A percentile compares a stretch with the other conserved stretches of the same genome.
phyloP scores from a whole-genome alignment of 2,329 filamentous ascomycete species.

The Capronia americana region DNA sequence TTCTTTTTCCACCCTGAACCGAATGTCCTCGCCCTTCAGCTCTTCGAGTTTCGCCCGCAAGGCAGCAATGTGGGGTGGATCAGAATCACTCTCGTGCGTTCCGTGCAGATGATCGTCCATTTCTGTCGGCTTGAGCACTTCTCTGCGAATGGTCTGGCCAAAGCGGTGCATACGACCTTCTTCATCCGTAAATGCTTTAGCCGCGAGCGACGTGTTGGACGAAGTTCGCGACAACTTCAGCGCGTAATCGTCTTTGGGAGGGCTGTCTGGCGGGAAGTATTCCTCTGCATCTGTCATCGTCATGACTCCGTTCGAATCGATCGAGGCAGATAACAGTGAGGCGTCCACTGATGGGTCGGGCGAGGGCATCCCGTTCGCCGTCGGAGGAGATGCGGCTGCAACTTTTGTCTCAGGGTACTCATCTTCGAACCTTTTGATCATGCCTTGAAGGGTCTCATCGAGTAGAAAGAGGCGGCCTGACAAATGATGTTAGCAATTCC shows the following conservation, averaged over 20 bases:
- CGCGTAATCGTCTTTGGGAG: conserved; percentile 49
- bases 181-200: conserved; percentile 68
- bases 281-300: conserved; percentile 31
- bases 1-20: conserved; percentile 48
- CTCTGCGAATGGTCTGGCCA: conserved; percentile 69
- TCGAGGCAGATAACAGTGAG: conserved; percentile 29
- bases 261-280: conserved; percentile 46
- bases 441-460: conserved; percentile 83
- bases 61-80: conserved; percentile 53
- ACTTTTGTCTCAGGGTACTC: conserved; percentile 79
- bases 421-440: conserved; percentile 94
- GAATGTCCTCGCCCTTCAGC: conserved; percentile 51
- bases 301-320: conserved; percentile 27
- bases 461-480: conserved; percentile 82
- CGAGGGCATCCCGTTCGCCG: conserved; percentile 28
- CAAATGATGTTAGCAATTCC: conserved; percentile 40
- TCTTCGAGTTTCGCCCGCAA: conserved; percentile 53
- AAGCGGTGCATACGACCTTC: conserved; percentile 74
- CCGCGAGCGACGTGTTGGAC: conserved; percentile 72
- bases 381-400: conserved; percentile 33
- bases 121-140: conserved; percentile 61
- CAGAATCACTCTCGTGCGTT: conserved; percentile 46
- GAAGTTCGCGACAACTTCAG: conserved; percentile 64
- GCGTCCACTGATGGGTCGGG: conserved; percentile 31
- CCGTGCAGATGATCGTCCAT: conserved; percentile 49